These are phyloP conservation scores for Lomentospora prolificans DNA, from an alignment of 2,329 filamentous ascomycete species.

Conservation along the genomic window DNA sequence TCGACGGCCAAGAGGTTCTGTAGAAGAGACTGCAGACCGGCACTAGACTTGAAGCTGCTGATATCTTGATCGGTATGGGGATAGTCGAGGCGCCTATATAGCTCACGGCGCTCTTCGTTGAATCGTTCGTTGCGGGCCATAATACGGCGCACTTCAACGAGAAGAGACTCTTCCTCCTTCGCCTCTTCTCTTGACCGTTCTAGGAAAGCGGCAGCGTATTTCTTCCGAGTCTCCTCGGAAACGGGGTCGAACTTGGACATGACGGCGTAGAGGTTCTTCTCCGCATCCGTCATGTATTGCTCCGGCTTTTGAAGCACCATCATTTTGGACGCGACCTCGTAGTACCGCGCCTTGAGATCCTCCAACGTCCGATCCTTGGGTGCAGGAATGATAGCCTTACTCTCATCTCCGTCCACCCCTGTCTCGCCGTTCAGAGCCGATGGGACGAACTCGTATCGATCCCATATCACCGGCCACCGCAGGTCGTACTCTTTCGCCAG, in stretches of 20 bases:
- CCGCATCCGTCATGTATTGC: conserved; percentile 76
- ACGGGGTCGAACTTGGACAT: conserved; percentile 79
- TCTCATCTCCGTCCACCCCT: conserved; percentile 33
- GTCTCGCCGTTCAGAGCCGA: conserved; percentile 34
- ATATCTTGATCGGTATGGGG: conserved; percentile 62
- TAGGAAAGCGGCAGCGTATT: conserved; percentile 71
- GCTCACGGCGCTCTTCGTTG: conserved; percentile 77
- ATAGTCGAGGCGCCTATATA: conserved; percentile 79
- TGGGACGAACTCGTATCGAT: conserved; percentile 72
- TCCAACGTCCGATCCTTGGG: conserved; percentile 62
- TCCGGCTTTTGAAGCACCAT: conserved; percentile 72
- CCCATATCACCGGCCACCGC: conserved; percentile 84
- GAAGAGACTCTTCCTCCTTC: conserved; percentile 79
- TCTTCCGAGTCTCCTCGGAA: conserved; percentile 72
- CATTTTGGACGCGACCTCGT: conserved; percentile 73
- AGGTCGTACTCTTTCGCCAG: conserved; percentile 71
- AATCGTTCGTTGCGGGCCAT: conserved; percentile 76
- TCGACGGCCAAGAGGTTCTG: conserved; percentile 75
- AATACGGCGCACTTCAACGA: conserved; percentile 87
- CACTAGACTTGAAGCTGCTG: conserved; percentile 68
- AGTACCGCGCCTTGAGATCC: conserved; percentile 85
- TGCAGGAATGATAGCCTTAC: conserved; percentile 44
- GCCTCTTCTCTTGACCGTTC: conserved; percentile 77
- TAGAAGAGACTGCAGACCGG: conserved; percentile 69
- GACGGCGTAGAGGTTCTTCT: conserved; percentile 73